Evolutionary conservation across 495 filamentous ascomycete genomes (phyloP), one percentile per base, ranked within the genome.

Genomic region (Penicillium angulare): DNA sequence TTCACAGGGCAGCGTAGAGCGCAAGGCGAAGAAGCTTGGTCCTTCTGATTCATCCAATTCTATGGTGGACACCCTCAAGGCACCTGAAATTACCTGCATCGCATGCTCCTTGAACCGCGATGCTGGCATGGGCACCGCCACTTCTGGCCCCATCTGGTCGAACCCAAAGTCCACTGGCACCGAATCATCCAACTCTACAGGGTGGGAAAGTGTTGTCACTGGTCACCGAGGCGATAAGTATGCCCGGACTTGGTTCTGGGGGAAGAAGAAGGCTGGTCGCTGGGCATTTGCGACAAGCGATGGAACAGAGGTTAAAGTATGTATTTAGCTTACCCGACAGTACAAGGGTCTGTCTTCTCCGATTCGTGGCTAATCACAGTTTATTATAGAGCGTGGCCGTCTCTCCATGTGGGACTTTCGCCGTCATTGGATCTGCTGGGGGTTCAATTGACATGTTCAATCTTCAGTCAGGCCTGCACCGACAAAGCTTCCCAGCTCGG

Each of bases 201-300:
- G 93, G 12, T 97, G 93, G 92, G 95, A 97, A 64, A 96, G 91
- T 60, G 83, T 99, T 13, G 79, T 99, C 1, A 99, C 93, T 9
- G 92, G 89, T n/a, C 93, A 99, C 67, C 81, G 83, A 54, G 82
- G 86, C 15, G 92, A 97, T 56, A 83, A 85, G 40, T 87, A 78
- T 58, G 93, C 89, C 31, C 79, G 93, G 33, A 96, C 92, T 18
- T 99, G 93, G 93, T 97, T 97, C 72, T 96, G 95, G 89, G 92
- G 92, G 13, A 84, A 89, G 53, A 96, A 92, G 61, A 83, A 86
- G 55, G 90, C 92, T 33, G 93, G 93, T 16, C 81, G 93, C 46
- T 99, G 93, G 93, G 85, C 85, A 2, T 91, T 97, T 55, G 85
- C 88, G 53, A 96, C 91, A 2, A 81, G 82, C 23, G 93, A 99